Base-by-base conservation (phyloP, 306 rosid genomes). In the Calophaca sinica region DNA sequence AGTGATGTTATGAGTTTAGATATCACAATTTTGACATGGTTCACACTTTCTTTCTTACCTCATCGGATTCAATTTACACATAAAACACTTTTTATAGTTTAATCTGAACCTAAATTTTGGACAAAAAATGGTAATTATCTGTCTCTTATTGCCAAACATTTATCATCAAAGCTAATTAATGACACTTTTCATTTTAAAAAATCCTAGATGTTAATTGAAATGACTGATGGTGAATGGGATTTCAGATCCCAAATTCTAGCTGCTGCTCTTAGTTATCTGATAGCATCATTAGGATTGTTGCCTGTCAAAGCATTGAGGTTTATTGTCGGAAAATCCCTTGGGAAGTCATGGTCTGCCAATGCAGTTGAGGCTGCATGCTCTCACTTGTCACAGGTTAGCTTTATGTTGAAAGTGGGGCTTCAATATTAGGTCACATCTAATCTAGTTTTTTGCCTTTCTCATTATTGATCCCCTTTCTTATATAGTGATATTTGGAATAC, bases 341-440 rank as follows among this genome's bases (percentile, higher is more conserved):
- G 91, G 75, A 85, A 81, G 64, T 86, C 94, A 72, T 92, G 97
- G 97, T 94, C 97, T 7, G 75, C 78, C 78, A 82, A 65, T 78
- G 97, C 92, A 54, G 74, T 88, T 84, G 96, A 92, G 73, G 90
- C 88, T 75, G 76, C 88, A 80, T 90, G 97, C 92, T 88, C 92
- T 75, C 96, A 87, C 83, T 86, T 94, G 89, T 60, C 87, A 57
- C 85, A 90, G 96, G 99, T 87, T 84, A 80, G 76, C 52, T 69
- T 77, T 61, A 41, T 13, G 49, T 42, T 71, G 61, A 10, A 61
- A 66, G 53, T 79, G 51, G 5, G 13, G 12, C 61, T 59, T 77
- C 68, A 35, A 9, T 75, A 28, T 62, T 42, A 54, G 55, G 35
- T 57, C 42, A 54, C 52, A 31, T 69, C 59, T 39, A 39, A 63